Evolutionary conservation across 176 grass and related monocot species (phyloP).

Genomic region (Lolium multiflorum): DNA sequence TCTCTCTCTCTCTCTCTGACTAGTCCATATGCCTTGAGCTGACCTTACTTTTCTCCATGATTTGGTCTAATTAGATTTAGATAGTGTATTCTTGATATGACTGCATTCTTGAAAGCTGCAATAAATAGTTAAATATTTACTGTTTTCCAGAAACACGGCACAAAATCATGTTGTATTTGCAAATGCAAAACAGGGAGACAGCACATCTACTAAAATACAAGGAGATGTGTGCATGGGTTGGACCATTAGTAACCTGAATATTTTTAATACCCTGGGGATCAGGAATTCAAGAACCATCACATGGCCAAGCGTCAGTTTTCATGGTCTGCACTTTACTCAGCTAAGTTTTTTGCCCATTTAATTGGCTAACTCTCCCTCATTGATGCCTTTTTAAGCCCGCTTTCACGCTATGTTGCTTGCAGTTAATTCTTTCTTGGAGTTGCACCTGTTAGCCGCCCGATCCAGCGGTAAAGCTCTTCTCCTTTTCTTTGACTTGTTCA

Average conservation of each 20-base stretch:
- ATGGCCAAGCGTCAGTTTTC: slow-evolving; percentile 20
- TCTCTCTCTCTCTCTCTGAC: slow-evolving; percentile 5
- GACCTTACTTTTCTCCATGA: slow-evolving; percentile 36
- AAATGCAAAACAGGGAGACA: slow-evolving; percentile 24
- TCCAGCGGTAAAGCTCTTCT: slow-evolving; percentile 16
- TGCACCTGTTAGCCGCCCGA: neutral
- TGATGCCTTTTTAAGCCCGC: slow-evolving; percentile 31
- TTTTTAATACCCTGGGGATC: slow-evolving; percentile 12
- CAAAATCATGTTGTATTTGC: slow-evolving; percentile 16
- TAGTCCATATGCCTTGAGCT: slow-evolving; percentile 14
- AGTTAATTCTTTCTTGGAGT: slow-evolving; percentile 3
- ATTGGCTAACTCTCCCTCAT: slow-evolving; percentile 35
- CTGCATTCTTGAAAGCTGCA: slow-evolving; percentile 12
- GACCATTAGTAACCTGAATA: neutral
- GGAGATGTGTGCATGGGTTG: slow-evolving; percentile 45
- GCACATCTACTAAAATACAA: slow-evolving; percentile 40
- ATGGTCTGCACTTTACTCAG: slow-evolving; percentile 2
- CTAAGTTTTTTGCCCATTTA: slow-evolving; percentile 42
- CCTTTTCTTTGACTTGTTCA: neutral
- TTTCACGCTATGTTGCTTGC: neutral
- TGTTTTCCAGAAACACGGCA: neutral
- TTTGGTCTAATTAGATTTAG: slow-evolving; percentile 35
- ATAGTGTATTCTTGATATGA: slow-evolving; percentile 4
- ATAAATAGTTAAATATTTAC: slow-evolving; percentile 1
- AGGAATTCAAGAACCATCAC: slow-evolving; percentile 32